phyloP scores from a whole-genome alignment of 2,329 filamentous ascomycete genomes.

The Pseudogymnoascus sp. region DNA sequence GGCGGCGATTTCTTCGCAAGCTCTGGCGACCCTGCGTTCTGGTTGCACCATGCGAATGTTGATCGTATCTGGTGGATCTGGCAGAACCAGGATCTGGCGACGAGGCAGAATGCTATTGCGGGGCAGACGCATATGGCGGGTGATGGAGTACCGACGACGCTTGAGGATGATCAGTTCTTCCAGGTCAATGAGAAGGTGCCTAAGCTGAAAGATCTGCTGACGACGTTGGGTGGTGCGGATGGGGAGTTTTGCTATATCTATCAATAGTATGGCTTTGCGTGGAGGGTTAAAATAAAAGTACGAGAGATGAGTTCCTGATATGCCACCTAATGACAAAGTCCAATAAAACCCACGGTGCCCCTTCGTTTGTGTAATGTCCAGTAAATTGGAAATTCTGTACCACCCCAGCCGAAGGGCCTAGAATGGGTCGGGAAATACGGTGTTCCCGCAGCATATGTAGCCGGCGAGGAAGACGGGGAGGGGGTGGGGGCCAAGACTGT shows the following conservation, averaged over 20 bases:
- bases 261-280: not conserved
- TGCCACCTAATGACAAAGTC: not conserved
- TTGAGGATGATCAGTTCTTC: not conserved
- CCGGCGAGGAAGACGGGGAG: conserved; percentile 19
- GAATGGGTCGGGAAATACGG: too few relatives aligned
- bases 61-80: conserved; percentile 42
- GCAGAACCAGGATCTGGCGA: conserved; percentile 38
- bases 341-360: not conserved
- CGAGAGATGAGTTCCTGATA: not conserved
- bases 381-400: not conserved
- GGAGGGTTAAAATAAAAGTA: not conserved
- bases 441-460: not conserved
- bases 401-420: not conserved
- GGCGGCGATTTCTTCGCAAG: conserved; percentile 38
- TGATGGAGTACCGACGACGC: conserved; percentile 13
- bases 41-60: conserved; percentile 39
- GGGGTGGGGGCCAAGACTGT: conserved; percentile 10
- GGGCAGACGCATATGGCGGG: conserved; percentile 16
- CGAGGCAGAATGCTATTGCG: conserved; percentile 22
- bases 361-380: not conserved
- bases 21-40: conserved; percentile 40
- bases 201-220: not conserved
- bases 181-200: not conserved
- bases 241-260: conserved; percentile 11
- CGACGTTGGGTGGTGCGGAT: not conserved